Evolutionary conservation across 2,329 filamentous ascomycete species (phyloP).

Genomic region (Pestalotiopsis sp.): DNA sequence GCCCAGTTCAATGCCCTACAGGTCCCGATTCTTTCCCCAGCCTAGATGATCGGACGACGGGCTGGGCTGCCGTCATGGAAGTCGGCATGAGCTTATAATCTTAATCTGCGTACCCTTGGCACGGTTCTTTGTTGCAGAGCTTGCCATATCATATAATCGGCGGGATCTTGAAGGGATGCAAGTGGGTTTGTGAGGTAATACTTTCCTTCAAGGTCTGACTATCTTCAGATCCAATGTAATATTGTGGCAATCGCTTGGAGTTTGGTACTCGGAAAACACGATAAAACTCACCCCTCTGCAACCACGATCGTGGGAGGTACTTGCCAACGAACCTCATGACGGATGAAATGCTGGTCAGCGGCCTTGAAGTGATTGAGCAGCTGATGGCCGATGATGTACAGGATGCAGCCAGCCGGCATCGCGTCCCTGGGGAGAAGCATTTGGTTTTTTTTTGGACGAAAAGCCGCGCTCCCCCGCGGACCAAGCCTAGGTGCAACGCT

Average conservation of each 20-base stretch:
- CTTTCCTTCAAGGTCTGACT: background rate
- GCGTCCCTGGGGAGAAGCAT: background rate
- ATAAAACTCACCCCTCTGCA: background rate
- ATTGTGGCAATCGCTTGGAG: background rate
- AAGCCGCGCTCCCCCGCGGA: background rate
- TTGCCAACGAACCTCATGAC: too few species aligned
- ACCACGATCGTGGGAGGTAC: too few species aligned
- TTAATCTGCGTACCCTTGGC: background rate
- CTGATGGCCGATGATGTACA: too few species aligned
- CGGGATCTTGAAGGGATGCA: background rate
- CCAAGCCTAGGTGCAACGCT: background rate
- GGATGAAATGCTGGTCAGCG: too few species aligned
- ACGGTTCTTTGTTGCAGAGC: background rate
- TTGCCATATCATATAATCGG: background rate
- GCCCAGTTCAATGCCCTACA: background rate
- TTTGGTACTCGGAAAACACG: background rate
- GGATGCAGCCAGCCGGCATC: background rate
- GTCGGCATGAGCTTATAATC: background rate
- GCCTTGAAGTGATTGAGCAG: too few species aligned
- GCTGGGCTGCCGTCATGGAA: background rate
- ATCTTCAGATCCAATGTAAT: background rate
- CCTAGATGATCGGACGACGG: background rate
- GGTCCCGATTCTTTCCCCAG: background rate
- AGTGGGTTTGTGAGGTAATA: background rate
- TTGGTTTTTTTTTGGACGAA: background rate